Evolutionary conservation across 371 early-diverging fungal genomes (phyloP).

Genomic region (Mortierella sp.): DNA sequence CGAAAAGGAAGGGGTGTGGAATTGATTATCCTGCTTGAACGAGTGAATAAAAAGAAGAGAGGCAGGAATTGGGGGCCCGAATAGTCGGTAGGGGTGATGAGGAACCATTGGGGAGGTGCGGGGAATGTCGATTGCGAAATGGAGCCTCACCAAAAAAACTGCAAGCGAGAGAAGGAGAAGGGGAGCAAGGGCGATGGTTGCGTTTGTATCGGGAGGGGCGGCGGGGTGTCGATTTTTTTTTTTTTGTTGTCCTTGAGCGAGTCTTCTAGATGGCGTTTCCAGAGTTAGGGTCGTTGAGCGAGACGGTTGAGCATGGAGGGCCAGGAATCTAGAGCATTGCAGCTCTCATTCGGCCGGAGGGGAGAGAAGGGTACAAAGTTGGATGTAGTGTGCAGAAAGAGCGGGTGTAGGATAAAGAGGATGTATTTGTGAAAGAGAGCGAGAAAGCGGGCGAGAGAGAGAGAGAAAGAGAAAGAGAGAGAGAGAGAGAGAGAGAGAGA

Average conservation of each 20-base stretch:
- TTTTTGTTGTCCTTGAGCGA: no score
- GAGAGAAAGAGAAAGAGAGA: no score
- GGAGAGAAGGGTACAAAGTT: not conserved
- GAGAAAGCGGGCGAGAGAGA: not conserved
- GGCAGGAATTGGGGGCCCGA: not conserved
- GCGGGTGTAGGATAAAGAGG: not conserved
- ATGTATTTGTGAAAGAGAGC: not conserved
- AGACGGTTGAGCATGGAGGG: not conserved
- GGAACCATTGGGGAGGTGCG: not conserved
- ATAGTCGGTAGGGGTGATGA: not conserved
- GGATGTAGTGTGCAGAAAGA: not conserved
- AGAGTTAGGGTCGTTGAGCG: not conserved
- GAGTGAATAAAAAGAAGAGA: no score
- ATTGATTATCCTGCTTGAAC: not conserved
- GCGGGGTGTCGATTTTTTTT: not conserved
- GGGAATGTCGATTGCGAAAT: not conserved
- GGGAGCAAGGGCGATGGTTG: not conserved
- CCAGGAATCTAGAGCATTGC: not conserved
- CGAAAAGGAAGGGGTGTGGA: not conserved
- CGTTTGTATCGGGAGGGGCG: no score
- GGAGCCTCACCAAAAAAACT: not conserved
- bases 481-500: not conserved
- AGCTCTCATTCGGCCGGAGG: constrained; percentile 1
- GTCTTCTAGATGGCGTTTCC: not conserved
- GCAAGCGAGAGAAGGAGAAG: not conserved